Base-by-base conservation (phyloP, 108 stramenopile species). In the Nitzschia palea region DNA sequence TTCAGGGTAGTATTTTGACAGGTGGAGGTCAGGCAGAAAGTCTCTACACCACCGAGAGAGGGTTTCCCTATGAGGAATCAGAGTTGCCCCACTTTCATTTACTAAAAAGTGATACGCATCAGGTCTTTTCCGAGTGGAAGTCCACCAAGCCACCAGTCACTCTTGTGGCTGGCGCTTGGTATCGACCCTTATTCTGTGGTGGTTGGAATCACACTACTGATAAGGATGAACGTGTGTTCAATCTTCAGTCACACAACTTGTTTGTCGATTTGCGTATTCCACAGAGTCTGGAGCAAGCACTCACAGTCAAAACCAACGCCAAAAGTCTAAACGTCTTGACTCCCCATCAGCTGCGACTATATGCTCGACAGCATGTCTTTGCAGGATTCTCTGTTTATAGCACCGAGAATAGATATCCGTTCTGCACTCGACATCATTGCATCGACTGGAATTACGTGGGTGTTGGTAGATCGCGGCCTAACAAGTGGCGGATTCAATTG, bases 361-460 rank as follows among this genome's bases (percentile, higher is more conserved):
- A 83, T 76, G 88, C 91, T 23, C 68, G 95, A 29, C 89, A 92
- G 54, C 95, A 96, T 67, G 86, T 89, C 28, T 96, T 96, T 80
- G 93, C 86, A 4, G 95, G 95, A 17, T 86, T 82, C 57, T 86
- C 93, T 0, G 42, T 51, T 33, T n/a, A 30, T 9, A 31, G 34
- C 27, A 50, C 53, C 25, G 68, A 72, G 60, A 62, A 76, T 18
- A 59, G 65, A 1, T 28, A 44, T 61, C 51, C 57, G 29, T 36
- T 84, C 31, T 85, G 84, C 25, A 94, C 93, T 10, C 75, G 95
- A 31, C 91, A 96, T 48, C 95, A 96, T 78, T 85, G 82, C 60
- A 82, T 96, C 29, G 95, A 96, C 66, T 96, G 95, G 95, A 96
- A 96, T 73, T 93, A 82, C 64, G 81, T 91, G 15, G 78, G 81